phyloP scores from a whole-genome alignment of 179 eudicot species.

The Sideroxylon spinosum region DNA sequence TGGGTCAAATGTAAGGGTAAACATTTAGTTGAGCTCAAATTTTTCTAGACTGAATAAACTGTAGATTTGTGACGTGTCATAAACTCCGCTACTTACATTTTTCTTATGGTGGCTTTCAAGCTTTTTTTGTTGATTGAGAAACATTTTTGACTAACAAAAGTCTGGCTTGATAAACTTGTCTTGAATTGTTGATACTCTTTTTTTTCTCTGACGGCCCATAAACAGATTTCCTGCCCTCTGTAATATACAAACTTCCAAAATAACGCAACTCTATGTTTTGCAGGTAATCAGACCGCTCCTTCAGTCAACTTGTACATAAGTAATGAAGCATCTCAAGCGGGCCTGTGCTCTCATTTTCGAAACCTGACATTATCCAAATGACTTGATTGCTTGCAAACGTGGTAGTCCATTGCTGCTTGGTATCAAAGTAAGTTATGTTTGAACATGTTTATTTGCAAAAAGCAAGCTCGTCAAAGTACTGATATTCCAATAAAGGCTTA shows the following conservation, averaged over 20 bases:
- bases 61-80: neutral
- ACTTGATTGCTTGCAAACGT: slow-evolving; percentile 95
- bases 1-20: no score
- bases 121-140: neutral
- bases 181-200: neutral
- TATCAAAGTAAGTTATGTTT: slow-evolving; percentile 62
- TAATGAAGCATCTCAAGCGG: slow-evolving; percentile 97
- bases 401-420: slow-evolving; percentile 98
- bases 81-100: neutral
- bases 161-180: no score
- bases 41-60: no score
- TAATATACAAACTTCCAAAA: neutral
- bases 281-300: slow-evolving; percentile 49
- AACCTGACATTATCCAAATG: slow-evolving; percentile 93
- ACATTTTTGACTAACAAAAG: neutral
- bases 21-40: neutral
- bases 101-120: no score
- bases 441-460: neutral
- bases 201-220: neutral
- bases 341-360: slow-evolving; percentile 98
- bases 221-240: neutral
- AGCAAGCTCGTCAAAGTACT: no score
- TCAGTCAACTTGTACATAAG: slow-evolving; percentile 89
- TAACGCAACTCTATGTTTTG: slow-evolving; percentile 22
- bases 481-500: neutral